A percentile compares a stretch with the other conserved stretches of the same genome.
phyloP scores from a whole-genome alignment of 768 basidiomycete genomes.

The Rubroboletus pulcherrimus region DNA sequence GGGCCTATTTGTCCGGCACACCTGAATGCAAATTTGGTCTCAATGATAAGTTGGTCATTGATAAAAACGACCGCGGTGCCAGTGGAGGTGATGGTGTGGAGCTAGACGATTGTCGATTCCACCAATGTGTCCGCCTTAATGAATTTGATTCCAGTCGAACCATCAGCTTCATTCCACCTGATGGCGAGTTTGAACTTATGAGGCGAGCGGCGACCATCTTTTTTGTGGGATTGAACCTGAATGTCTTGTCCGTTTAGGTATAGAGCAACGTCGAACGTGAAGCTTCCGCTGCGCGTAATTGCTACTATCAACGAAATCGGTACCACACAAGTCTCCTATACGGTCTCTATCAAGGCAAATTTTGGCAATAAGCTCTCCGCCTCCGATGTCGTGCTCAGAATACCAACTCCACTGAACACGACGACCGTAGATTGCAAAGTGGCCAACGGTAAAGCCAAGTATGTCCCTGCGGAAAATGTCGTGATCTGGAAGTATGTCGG shows the following conservation, averaged over 20 bases:
- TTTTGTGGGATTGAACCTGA: conserved; percentile 1
- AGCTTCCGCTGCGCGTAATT: conserved; percentile 85
- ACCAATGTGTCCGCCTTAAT: conserved; percentile 93
- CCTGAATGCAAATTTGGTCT: conserved; percentile 99
- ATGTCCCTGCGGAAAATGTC: conserved; percentile 92
- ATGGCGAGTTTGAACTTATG: conserved; percentile 99
- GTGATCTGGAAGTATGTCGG: conserved; percentile 93
- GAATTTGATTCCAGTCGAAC: conserved; percentile 93
- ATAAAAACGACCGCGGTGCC: conserved; percentile 63
- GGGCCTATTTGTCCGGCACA: conserved; percentile 93
- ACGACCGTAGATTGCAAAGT: conserved; percentile 91
- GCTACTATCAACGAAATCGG: conserved; percentile 92
- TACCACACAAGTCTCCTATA: conserved; percentile 87
- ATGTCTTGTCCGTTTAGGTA: conserved; percentile 52
- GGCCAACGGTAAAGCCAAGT: conserved; percentile 92
- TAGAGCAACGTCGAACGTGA: conserved; percentile 93
- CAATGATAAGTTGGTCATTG: conserved; percentile 97
- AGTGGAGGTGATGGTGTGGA: conserved; percentile 75
- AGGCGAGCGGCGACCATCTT: conserved; percentile 45
- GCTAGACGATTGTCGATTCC: conserved; percentile 96
- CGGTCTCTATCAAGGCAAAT: conserved; percentile 80
- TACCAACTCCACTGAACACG: conserved; percentile 96
- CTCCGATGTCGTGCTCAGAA: conserved; percentile 85
- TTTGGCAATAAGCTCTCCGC: conserved; percentile 92
- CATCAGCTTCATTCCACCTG: conserved; percentile 96